Conservation (phyloP, 83 land plant genomes). For the Picea mariana region DNA sequence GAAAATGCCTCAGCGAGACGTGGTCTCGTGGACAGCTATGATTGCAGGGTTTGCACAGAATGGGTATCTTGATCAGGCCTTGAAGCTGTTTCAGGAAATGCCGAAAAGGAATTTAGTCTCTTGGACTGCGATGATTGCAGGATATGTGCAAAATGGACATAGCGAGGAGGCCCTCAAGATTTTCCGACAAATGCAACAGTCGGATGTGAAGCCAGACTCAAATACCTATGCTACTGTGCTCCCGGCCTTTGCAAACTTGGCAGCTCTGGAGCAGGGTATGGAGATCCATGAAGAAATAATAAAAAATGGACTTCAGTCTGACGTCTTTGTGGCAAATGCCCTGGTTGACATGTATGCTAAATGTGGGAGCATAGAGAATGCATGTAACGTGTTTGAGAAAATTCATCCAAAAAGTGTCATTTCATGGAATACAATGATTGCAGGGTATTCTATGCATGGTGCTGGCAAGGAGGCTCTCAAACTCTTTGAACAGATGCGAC, state of each 20-base stretch:
- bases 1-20: background rate
- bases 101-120: background rate
- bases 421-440: constrained; percentile 6
- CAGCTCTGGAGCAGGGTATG: too few species aligned
- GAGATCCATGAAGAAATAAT: too few species aligned
- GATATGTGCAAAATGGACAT: constrained; percentile 2
- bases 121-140: constrained; percentile 3
- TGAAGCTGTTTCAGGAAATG: background rate
- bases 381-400: background rate
- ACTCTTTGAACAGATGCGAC: constrained; percentile 7
- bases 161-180: background rate
- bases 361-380: too few species aligned
- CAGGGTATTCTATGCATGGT: background rate
- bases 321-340: constrained; percentile 47
- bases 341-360: constrained; percentile 56
- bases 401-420: background rate
- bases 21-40: constrained; percentile 5
- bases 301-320: too few species aligned
- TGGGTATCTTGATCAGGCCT: background rate
- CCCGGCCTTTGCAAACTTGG: background rate
- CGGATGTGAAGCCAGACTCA: background rate
- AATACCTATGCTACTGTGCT: background rate
- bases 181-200: background rate
- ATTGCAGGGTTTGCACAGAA: background rate
- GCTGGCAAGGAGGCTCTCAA: background rate